A percentile compares a stretch with the other conserved stretches of the same genome.
These are phyloP conservation scores for Mychonastes homosphaera DNA, from an alignment of 139 green algal genomes.

Conservation along the genomic window DNA sequence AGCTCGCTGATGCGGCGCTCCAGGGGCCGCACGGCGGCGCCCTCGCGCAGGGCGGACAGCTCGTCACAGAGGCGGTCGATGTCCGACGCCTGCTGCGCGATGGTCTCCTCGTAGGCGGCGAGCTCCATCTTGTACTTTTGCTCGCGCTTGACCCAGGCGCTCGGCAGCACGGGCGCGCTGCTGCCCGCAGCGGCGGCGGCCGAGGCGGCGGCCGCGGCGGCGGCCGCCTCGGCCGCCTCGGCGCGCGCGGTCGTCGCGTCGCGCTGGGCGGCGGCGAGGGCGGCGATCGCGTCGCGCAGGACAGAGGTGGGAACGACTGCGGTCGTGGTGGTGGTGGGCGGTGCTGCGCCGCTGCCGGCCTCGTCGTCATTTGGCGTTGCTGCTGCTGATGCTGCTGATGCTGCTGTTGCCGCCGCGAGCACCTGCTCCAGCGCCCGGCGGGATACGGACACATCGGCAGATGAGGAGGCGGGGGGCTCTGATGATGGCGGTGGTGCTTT, in stretches of 20 bases:
- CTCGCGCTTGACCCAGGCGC: constrained; percentile 19
- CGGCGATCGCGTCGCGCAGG: no score
- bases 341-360: no score
- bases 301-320: no score
- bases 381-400: neutral
- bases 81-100: constrained; percentile 8
- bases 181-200: no score
- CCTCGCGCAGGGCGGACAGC: constrained; percentile 11
- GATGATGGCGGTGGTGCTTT: no score
- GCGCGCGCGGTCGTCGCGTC: no score
- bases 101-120: constrained; percentile 14
- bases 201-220: no score
- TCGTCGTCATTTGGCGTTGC: neutral
- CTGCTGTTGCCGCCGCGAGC: neutral
- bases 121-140: constrained; percentile 23
- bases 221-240: no score
- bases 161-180: constrained; percentile 13
- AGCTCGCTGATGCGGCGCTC: constrained; percentile 19
- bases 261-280: no score
- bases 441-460: neutral
- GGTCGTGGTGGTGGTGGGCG: no score
- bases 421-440: neutral
- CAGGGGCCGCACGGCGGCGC: constrained; percentile 5
- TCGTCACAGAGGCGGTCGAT: constrained; percentile 12
- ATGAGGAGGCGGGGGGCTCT: neutral